phyloP scores from a whole-genome alignment of 192 early-diverging fungal genomes.

The Coemansia javaensis region DNA sequence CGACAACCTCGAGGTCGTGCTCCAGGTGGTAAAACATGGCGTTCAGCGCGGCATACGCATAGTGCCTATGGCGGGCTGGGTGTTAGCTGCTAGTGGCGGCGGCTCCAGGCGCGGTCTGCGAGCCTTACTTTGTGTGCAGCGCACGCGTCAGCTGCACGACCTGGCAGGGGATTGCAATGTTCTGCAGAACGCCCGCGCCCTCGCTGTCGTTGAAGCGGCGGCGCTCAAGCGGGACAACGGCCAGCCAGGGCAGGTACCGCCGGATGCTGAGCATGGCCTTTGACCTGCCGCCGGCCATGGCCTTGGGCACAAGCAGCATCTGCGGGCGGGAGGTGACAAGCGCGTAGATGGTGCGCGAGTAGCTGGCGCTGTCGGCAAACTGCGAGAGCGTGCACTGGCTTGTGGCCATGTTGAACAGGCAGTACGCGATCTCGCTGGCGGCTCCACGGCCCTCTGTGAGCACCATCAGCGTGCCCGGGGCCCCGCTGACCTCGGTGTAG shows the following conservation, averaged over 20 bases:
- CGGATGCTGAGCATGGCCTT: conserved; percentile 42
- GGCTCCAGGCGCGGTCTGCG: no score
- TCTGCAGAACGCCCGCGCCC: conserved; percentile 15
- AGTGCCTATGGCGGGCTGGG: conserved; percentile 16
- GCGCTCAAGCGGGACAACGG: conserved; percentile 19
- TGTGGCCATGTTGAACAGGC: conserved; percentile 26
- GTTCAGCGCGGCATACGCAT: conserved; percentile 40
- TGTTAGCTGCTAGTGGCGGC: no score
- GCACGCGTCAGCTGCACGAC: conserved; percentile 12
- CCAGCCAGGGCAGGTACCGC: conserved; percentile 43
- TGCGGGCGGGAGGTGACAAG: conserved; percentile 29
- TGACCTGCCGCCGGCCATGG: conserved; percentile 40
- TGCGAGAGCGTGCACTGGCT: conserved; percentile 36
- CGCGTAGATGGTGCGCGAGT: conserved; percentile 43
- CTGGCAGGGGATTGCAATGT: conserved; percentile 15
- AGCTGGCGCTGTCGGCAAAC: conserved; percentile 41
- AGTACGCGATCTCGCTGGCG: conserved; percentile 42
- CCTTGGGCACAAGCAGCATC: conserved; percentile 23
- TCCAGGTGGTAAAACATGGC: conserved; percentile 35
- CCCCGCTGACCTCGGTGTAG: conserved; percentile 13
- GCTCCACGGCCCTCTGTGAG: conserved; percentile 40
- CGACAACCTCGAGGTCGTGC: not conserved
- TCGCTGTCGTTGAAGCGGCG: conserved; percentile 24
- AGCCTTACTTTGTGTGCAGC: conserved; percentile 29
- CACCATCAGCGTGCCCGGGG: conserved; percentile 24